Base-by-base conservation (phyloP, 257 asterid species). In the Orobanche coerulescens region DNA sequence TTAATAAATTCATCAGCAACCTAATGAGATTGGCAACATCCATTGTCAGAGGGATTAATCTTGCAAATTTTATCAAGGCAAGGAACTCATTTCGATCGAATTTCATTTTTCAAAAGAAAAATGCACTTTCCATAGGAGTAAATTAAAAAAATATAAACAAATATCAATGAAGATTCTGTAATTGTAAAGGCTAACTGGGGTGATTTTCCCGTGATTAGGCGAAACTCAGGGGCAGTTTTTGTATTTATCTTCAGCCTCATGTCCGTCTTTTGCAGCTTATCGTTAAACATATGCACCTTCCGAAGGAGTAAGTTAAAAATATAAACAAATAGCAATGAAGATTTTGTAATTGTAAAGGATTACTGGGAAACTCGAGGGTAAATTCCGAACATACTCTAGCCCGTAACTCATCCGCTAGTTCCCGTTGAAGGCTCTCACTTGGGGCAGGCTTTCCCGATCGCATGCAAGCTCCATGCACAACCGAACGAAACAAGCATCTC, bases 401-500 rank as follows among this genome's bases (percentile, higher is more conserved):
- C 67, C 97, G 77, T 69, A 91, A 77, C 24, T 80, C 96, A 73
- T 91, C 97, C 0, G 97, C 95, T 33, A 91, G 79, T 62, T 80
- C 78, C 78, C 84, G 76, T 75, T 91, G 97, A 30, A 61, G 74
- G 12, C 48, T 79, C 81, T 88, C 96, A 68, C 68, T 67, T 2
- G 90, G 96, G 48, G 86, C 80, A 53, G 85, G 80, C 65, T 85
- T 85, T 57, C 96, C 96, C 24, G 89, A 76, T 51, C 78, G 75
- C 28, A 85, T 37, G 71, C 95, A 88, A 78, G 97, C 96, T 71
- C 95, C 97, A 64, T 91, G 95, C 71, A 83, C 86, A 68, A 91
- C 81, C 10, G 97, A 88, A 18, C 97, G 96, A 71, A 91, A 91
- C 85, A 91, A 77, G 78, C 97, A 91, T 81, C 96, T 91, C 51